These are phyloP conservation scores for Petunia hybrid DNA, from an alignment of 305 asterid species.

Conservation along the genomic window DNA sequence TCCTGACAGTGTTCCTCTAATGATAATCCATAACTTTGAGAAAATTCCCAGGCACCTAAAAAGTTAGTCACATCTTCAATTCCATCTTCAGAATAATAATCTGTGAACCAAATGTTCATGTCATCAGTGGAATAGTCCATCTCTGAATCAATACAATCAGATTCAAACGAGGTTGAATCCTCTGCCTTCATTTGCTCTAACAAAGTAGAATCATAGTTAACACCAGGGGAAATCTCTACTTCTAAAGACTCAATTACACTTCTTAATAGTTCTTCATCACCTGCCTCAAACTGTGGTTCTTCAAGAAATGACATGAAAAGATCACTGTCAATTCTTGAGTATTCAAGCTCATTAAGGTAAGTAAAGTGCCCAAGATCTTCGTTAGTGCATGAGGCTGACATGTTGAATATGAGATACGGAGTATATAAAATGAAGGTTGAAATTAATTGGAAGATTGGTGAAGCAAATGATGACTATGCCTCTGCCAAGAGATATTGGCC, in stretches of 20 bases:
- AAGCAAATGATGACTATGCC: not conserved
- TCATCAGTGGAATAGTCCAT: not conserved
- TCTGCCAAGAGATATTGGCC: not conserved
- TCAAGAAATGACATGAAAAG: constrained; percentile 25
- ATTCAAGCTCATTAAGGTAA: not conserved
- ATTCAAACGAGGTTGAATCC: not conserved
- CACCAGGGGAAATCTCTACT: not conserved
- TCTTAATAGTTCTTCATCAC: constrained; percentile 17
- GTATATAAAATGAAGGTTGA: not conserved
- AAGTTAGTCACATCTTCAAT: constrained; percentile 19
- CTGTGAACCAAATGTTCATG: not conserved
- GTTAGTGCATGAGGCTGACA: not conserved
- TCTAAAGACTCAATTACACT: constrained; percentile 19
- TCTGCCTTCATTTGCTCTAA: constrained; percentile 9
- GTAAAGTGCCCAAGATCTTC: not conserved
- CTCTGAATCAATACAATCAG: constrained; percentile 3
- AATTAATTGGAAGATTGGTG: not conserved
- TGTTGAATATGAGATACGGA: not conserved
- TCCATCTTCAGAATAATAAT: not conserved
- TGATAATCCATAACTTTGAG: not conserved
- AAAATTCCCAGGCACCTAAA: not conserved
- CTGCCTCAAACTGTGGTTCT: constrained; percentile 20
- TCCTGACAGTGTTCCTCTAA: no score
- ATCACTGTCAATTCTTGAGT: constrained; percentile 10
- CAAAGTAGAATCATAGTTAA: constrained; percentile 13